Evolutionary conservation across 129 eudicot genomes (phyloP).

Genomic region (Calendula officinalis): DNA sequence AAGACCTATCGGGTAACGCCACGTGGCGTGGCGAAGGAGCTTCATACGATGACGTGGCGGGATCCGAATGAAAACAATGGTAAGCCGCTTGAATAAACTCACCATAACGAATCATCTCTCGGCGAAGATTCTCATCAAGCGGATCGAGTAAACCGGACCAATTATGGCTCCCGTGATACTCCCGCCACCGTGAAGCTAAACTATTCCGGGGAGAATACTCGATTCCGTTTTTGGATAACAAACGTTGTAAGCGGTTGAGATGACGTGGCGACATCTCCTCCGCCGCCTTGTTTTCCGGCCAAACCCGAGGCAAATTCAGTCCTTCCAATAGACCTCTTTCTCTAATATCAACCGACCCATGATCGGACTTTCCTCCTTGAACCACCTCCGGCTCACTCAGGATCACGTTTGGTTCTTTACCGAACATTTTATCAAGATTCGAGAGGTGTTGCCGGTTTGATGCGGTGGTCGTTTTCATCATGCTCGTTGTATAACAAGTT

Average conservation of each 20-base stretch:
- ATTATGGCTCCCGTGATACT: constrained; percentile 86
- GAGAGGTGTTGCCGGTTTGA: constrained; percentile 43
- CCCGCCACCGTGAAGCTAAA: constrained; percentile 73
- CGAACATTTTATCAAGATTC: constrained; percentile 64
- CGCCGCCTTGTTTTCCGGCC: constrained; percentile 76
- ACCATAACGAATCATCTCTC: constrained; percentile 85
- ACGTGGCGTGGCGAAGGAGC: constrained; percentile 48
- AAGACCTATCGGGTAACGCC: constrained; percentile 67
- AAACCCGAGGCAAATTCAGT: constrained; percentile 46
- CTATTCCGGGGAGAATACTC: constrained; percentile 80
- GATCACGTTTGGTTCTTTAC: constrained; percentile 28
- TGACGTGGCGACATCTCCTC: constrained; percentile 90
- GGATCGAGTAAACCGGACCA: constrained; percentile 91
- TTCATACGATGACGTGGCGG: constrained; percentile 56
- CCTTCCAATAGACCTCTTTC: constrained; percentile 48
- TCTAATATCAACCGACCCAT: constrained; percentile 12
- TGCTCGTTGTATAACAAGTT: constrained; percentile 16
- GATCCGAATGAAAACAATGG: constrained; percentile 72
- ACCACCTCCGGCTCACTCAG: constrained; percentile 25
- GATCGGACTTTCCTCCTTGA: not conserved
- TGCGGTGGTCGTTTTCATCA: constrained; percentile 21
- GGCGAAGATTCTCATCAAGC: constrained; percentile 89
- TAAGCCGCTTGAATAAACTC: constrained; percentile 97
- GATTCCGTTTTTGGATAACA: constrained; percentile 43
- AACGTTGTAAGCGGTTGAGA: constrained; percentile 53